These are phyloP conservation scores for Iris macrosiphon DNA, from an alignment of 106 monocot species.

Conservation along the genomic window DNA sequence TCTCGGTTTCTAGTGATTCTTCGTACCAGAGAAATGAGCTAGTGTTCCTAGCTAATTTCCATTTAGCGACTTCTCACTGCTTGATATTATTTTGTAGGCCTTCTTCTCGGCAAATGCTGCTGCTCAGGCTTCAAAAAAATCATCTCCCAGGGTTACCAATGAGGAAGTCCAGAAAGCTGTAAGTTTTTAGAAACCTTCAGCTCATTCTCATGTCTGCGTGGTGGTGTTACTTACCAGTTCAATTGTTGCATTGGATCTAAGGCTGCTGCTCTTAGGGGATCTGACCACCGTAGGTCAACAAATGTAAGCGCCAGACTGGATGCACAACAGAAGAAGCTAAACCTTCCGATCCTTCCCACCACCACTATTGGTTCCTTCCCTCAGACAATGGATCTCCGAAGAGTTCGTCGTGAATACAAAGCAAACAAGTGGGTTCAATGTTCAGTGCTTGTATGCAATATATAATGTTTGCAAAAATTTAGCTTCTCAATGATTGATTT, in stretches of 20 bases:
- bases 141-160: constrained; percentile 23
- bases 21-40: no score
- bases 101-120: constrained; percentile 23
- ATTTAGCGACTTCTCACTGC: background rate
- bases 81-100: background rate
- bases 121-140: constrained; percentile 26
- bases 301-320: constrained; percentile 23
- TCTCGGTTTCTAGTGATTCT: no score
- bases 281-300: constrained; percentile 12
- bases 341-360: constrained; percentile 21
- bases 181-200: background rate
- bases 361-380: constrained; percentile 21
- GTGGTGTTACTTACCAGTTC: no score
- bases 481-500: no score
- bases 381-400: constrained; percentile 16
- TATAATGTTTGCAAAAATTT: background rate
- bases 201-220: no score
- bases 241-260: background rate
- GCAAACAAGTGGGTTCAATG: constrained; percentile 17
- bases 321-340: constrained; percentile 22
- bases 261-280: constrained; percentile 21
- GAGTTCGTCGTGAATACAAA: constrained; percentile 21
- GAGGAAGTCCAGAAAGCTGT: constrained; percentile 27
- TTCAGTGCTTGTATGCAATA: no score
- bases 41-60: no score